These are phyloP conservation scores for Monilinia vaccinii-corymbosi DNA, from an alignment of 2,329 filamentous ascomycete species.

Conservation along the genomic window DNA sequence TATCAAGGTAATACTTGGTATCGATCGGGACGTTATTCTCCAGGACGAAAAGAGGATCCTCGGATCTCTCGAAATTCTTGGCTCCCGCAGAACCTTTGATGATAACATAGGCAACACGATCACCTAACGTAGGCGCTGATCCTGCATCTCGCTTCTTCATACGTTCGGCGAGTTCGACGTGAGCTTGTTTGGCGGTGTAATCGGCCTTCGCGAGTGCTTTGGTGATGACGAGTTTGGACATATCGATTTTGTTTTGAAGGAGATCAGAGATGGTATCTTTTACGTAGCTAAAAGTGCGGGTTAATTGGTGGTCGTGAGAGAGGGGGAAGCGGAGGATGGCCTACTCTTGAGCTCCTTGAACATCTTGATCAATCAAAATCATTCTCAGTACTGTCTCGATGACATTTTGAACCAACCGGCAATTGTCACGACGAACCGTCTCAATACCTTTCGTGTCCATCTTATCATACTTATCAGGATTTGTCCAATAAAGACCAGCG, in stretches of 20 bases:
- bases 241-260: constrained; percentile 94
- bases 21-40: constrained; percentile 98
- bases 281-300: constrained; percentile 51
- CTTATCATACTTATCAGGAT: constrained; percentile 90
- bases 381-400: constrained; percentile 95
- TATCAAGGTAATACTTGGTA: constrained; percentile 97
- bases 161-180: constrained; percentile 87
- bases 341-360: constrained; percentile 87
- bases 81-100: constrained; percentile 80
- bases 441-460: constrained; percentile 99
- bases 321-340: constrained; percentile 32
- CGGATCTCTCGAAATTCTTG: constrained; percentile 94
- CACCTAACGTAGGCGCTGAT: constrained; percentile 4
- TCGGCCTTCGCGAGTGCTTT: constrained; percentile 88
- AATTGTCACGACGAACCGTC: constrained; percentile 95
- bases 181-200: constrained; percentile 88
- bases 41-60: constrained; percentile 93
- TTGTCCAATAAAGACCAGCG: constrained; percentile 96
- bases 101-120: constrained; percentile 64
- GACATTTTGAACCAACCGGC: constrained; percentile 86
- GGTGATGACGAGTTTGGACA: constrained; percentile 98
- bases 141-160: constrained; percentile 48
- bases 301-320: background rate
- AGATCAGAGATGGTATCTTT: constrained; percentile 93
- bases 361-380: constrained; percentile 88